A percentile compares a stretch with the other conserved stretches of the same genome.
Evolutionary conservation across 1,139 yeast species (phyloP).

Genomic region (Wickerhamiella infanticola): DNA sequence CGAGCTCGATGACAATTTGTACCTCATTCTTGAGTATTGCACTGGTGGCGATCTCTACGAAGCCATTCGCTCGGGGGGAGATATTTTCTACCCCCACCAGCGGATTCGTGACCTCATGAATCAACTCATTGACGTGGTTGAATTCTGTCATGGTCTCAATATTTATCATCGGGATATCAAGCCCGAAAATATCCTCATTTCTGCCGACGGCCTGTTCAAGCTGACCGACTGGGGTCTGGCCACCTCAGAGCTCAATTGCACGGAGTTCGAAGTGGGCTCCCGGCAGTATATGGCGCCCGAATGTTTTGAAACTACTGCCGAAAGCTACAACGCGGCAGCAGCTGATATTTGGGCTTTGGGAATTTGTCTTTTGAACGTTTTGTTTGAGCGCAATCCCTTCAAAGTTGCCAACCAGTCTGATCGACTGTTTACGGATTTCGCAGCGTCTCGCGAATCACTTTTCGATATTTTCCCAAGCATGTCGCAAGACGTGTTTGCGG

Average conservation of each 20-base stretch:
- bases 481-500: constrained; percentile 76
- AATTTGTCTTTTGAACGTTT: constrained; percentile 65
- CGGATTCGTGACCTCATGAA: constrained; percentile 51
- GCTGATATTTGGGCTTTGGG: constrained; percentile 93
- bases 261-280: constrained; percentile 83
- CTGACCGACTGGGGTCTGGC: constrained; percentile 91
- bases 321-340: constrained; percentile 66
- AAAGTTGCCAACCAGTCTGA: constrained; percentile 68
- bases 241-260: constrained; percentile 44
- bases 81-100: constrained; percentile 43
- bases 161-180: constrained; percentile 81
- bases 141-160: constrained; percentile 54
- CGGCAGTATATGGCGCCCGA: constrained; percentile 98
- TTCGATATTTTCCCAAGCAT: constrained; percentile 86
- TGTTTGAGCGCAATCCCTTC: constrained; percentile 86
- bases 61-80: constrained; percentile 64
- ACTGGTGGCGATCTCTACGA: constrained; percentile 88
- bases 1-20: constrained; percentile 38
- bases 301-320: constrained; percentile 38
- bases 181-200: constrained; percentile 73
- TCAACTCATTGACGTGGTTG: constrained; percentile 66
- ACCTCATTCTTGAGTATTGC: constrained; percentile 74
- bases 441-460: constrained; percentile 72
- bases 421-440: constrained; percentile 74
- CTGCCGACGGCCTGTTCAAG: constrained; percentile 54